Percentiles rank a stretch among this genome's conserved stretches.
phyloP scores from a whole-genome alignment of 1,139 yeast genomes.

The Debaryomyces robertsiae region DNA sequence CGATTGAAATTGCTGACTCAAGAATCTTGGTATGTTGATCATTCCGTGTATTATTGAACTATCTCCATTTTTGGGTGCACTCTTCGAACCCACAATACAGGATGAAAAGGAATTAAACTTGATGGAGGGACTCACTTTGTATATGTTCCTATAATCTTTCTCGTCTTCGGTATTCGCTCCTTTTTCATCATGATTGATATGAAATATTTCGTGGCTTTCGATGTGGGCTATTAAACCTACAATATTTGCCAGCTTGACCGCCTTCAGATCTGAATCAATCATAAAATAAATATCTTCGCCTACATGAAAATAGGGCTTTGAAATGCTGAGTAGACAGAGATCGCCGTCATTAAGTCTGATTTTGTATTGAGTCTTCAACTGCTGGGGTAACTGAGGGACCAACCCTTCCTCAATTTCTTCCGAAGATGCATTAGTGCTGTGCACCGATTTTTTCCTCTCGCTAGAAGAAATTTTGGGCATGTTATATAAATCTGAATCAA shows the following conservation, averaged over 20 bases:
- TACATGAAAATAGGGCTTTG: slow-evolving; percentile 48
- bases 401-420: slow-evolving; percentile 19
- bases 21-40: slow-evolving; percentile 34
- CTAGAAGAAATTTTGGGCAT: slow-evolving; percentile 37
- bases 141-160: slow-evolving; percentile 29
- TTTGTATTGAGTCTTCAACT: slow-evolving; percentile 41
- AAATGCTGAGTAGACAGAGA: slow-evolving; percentile 37
- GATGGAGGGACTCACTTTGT: slow-evolving; percentile 40
- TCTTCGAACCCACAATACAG: slow-evolving; percentile 24
- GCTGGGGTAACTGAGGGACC: slow-evolving; percentile 34
- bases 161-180: slow-evolving; percentile 13
- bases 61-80: slow-evolving; percentile 10
- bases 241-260: slow-evolving; percentile 24
- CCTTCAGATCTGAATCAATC: slow-evolving; percentile 28
- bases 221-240: slow-evolving; percentile 39
- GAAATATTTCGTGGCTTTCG: slow-evolving; percentile 46
- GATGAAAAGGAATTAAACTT: slow-evolving; percentile 40
- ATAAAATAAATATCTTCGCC: slow-evolving; percentile 52
- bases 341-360: slow-evolving; percentile 36
- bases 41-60: slow-evolving; percentile 26
- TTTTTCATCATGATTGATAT: slow-evolving; percentile 14
- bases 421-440: slow-evolving; percentile 18
- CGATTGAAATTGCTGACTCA: slow-evolving; percentile 43
- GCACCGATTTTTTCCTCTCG: slow-evolving; percentile 33
- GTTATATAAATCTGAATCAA: slow-evolving; percentile 36